Evolutionary conservation across 2,329 filamentous ascomycete species (phyloP).

Genomic region (Curvularia lunata): DNA sequence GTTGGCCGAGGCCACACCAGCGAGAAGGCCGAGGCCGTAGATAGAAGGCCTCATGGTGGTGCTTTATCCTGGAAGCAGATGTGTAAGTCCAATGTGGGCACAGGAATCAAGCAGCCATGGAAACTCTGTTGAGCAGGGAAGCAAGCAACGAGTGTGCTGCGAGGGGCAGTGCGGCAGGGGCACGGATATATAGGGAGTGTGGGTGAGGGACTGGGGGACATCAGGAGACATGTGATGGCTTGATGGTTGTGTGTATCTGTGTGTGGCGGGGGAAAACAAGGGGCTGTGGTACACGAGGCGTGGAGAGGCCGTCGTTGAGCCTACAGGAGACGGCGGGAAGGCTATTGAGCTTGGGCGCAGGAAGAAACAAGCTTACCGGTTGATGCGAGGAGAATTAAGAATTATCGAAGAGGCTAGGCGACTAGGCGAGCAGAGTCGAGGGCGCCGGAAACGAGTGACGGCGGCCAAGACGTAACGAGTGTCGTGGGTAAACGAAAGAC

Average conservation of each 20-base stretch:
- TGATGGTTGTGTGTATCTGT: slow-evolving; percentile 1
- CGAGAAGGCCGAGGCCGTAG: slow-evolving; percentile 42
- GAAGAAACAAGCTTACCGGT: slow-evolving; percentile 22
- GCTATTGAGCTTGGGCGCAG: neutral
- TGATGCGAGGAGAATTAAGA: slow-evolving; percentile 14
- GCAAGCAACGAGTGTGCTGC: neutral
- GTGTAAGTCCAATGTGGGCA: slow-evolving; percentile 22
- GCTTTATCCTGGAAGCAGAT: slow-evolving; percentile 13
- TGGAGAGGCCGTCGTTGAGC: neutral
- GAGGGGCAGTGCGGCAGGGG: neutral
- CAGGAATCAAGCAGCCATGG: neutral
- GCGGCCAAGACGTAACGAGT: slow-evolving; percentile 17
- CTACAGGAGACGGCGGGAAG: slow-evolving; percentile 4
- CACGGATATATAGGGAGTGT: slow-evolving; percentile 6
- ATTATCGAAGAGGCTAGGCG: slow-evolving; percentile 4
- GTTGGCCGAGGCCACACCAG: slow-evolving; percentile 52
- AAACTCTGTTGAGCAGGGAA: neutral
- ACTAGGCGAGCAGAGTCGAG: neutral
- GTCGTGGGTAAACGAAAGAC: slow-evolving; percentile 25
- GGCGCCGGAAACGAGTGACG: slow-evolving; percentile 38
- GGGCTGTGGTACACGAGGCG: slow-evolving; percentile 6
- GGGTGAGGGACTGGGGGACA: slow-evolving; percentile 1
- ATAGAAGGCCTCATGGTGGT: slow-evolving; percentile 40
- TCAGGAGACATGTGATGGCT: slow-evolving; percentile 6
- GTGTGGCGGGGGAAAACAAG: slow-evolving; percentile 6